Conservation (phyloP, 108 stramenopile species). For the Skeletonema potamos region DNA sequence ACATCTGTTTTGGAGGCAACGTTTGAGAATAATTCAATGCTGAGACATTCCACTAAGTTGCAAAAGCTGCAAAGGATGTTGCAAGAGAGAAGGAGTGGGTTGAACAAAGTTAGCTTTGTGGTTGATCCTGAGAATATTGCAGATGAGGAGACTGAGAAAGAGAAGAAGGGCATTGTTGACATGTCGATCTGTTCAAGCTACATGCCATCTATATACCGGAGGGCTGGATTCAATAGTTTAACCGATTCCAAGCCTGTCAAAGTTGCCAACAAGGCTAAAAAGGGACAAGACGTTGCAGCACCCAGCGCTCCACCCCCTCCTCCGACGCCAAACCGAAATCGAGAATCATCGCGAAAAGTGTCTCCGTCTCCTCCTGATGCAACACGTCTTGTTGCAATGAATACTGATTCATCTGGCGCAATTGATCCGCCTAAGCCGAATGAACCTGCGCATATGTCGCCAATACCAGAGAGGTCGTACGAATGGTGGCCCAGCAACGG, state of each 20-base stretch:
- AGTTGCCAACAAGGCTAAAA: not conserved
- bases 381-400: not conserved
- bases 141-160: not conserved
- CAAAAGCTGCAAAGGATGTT: constrained; percentile 8
- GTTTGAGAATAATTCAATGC: constrained; percentile 34
- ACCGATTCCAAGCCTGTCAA: not conserved
- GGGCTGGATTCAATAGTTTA: constrained; percentile 16
- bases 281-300: not conserved
- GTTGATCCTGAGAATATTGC: constrained; percentile 20
- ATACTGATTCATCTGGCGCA: not conserved
- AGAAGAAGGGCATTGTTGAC: constrained; percentile 18
- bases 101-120: constrained; percentile 38
- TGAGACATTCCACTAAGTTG: not conserved
- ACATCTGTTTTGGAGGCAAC: constrained; percentile 40
- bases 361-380: not conserved
- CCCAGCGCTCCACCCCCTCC: not conserved
- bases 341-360: not conserved
- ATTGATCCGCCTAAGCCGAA: not conserved
- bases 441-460: not conserved
- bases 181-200: constrained; percentile 39
- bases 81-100: constrained; percentile 20
- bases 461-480: not conserved
- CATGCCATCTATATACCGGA: constrained; percentile 32
- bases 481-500: not conserved
- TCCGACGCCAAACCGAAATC: not conserved